Evolutionary conservation across 768 basidiomycete species (phyloP).

Genomic region (Mrakia frigida): DNA sequence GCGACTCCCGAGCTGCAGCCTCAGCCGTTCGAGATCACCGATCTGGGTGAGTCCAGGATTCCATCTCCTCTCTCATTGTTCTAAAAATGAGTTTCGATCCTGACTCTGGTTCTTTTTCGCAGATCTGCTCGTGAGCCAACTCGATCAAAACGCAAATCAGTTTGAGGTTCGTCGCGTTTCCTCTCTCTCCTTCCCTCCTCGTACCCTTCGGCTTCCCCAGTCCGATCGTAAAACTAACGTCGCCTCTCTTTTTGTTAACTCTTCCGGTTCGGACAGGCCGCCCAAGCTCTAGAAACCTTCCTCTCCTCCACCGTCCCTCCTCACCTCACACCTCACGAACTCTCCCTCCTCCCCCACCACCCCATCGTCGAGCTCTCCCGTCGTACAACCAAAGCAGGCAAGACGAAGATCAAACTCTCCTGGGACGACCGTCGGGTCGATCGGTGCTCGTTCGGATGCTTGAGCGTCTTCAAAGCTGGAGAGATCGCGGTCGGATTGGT

Average conservation of each 20-base stretch:
- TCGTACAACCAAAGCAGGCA: slow-evolving; percentile 29
- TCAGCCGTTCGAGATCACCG: slow-evolving; percentile 14
- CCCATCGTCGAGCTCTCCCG: slow-evolving; percentile 30
- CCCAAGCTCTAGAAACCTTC: slow-evolving; percentile 22
- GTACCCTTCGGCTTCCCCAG: background rate
- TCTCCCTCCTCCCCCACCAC: slow-evolving; percentile 13
- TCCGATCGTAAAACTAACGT: background rate
- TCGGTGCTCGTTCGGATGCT: slow-evolving; percentile 27
- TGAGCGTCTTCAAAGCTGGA: slow-evolving; percentile 16
- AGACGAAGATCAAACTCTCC: slow-evolving; percentile 30
- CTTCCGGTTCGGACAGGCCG: slow-evolving; percentile 14
- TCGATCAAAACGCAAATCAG: background rate
- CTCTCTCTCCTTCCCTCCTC: background rate
- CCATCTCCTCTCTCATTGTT: background rate
- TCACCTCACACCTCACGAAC: slow-evolving; percentile 8
- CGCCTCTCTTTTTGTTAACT: background rate
- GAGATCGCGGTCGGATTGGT: slow-evolving; percentile 16
- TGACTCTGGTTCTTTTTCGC: background rate
- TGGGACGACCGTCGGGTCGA: slow-evolving; percentile 20
- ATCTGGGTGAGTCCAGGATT: background rate
- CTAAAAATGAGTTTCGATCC: background rate
- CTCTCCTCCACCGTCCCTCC: slow-evolving; percentile 18
- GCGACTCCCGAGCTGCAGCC: background rate
- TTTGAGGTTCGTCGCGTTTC: background rate
- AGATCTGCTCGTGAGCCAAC: slow-evolving; percentile 17